Evolutionary conservation across 2,329 filamentous ascomycete species (phyloP), one percentile per base, ranked within the genome.

Genomic region (Penicillium oxalicum): DNA sequence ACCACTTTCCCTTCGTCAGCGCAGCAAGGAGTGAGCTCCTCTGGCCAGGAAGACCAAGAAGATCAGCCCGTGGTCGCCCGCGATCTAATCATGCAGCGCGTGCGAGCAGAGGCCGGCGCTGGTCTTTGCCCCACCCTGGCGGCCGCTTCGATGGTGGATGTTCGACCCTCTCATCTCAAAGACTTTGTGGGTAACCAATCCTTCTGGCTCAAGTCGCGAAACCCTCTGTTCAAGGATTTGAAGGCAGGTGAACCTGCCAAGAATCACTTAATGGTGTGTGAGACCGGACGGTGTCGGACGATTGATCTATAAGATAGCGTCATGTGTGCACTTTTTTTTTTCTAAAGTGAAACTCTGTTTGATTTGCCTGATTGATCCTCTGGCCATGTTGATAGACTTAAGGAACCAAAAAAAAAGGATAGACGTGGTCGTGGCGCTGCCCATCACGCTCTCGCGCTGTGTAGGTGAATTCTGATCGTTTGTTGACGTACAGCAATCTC

Each of bases 201-300:
- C 7, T 62, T 62, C 48, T 73, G 70, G 70, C 51, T 73, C 34
- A 62, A 64, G 45, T 56, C 52, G 28, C 65, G 69, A 33, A 73
- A 72, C 49, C 42, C 57, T 4, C 44, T 71, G 28, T 65, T 67
- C 50, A 66, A 64, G 51, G 66, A 72, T 13, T 40, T 73, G n/a
- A 62, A 64, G 45, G 57, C 64, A 0, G 51, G 56, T 1, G 56
- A 63, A 2, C 61, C 64, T 9, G 57, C 62, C 9, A 71, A 68
- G 50, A 71, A 72, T 46, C 64, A 69, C 46, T 40, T 73, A 32
- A 54, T 70, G 44, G 49, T 71, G 25, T 73, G 70, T 43, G 69
- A 72, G 55, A 51, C 54, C 3, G 69, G 69, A 1, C 56, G 51
- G 26, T 73, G 70, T 58, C 59, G 54, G 41, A 64, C 47, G 5